Evolutionary conservation across 306 rosid genomes (phyloP).

Genomic region (Vigna unguiculata): DNA sequence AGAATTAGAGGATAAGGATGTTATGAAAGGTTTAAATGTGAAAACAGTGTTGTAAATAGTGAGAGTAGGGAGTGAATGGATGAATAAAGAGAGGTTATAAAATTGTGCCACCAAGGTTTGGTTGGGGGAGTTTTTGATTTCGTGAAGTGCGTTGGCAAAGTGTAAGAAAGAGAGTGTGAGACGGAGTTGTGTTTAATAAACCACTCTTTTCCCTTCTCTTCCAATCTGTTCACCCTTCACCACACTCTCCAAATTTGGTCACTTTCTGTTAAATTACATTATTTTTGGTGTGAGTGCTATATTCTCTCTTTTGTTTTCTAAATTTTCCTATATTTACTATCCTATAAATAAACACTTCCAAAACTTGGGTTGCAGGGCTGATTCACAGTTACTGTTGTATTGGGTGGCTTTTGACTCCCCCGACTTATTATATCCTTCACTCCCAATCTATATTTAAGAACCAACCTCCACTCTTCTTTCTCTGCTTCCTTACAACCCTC

Average conservation of each 20-base stretch:
- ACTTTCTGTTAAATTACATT: slow-evolving; percentile 61
- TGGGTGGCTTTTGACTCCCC: slow-evolving; percentile 70
- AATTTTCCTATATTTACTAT: slow-evolving; percentile 24
- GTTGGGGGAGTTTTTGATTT: slow-evolving; percentile 54
- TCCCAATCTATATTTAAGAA: slow-evolving; percentile 40
- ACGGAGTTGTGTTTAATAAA: slow-evolving; percentile 63
- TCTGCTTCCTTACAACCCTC: slow-evolving; percentile 69
- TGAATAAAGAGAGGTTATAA: slow-evolving; percentile 12
- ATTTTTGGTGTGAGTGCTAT: slow-evolving; percentile 58
- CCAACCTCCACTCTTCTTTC: slow-evolving; percentile 46
- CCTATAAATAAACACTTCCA: slow-evolving; percentile 51
- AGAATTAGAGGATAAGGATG: no score
- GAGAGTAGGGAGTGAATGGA: not conserved
- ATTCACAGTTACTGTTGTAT: slow-evolving; percentile 73
- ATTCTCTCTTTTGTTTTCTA: slow-evolving; percentile 37
- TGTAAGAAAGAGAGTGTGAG: slow-evolving; percentile 93
- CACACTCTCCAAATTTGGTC: slow-evolving; percentile 64
- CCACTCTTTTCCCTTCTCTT: slow-evolving; percentile 46
- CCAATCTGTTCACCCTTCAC: slow-evolving; percentile 44
- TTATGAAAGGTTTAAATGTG: no score
- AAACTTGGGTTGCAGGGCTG: slow-evolving; percentile 45
- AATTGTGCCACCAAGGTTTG: slow-evolving; percentile 46
- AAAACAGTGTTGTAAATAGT: not conserved
- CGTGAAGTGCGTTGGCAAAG: slow-evolving; percentile 85
- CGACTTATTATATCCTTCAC: slow-evolving; percentile 44